Conservation (phyloP, 495 filamentous ascomycete genomes). For the Penicillium soppii region DNA sequence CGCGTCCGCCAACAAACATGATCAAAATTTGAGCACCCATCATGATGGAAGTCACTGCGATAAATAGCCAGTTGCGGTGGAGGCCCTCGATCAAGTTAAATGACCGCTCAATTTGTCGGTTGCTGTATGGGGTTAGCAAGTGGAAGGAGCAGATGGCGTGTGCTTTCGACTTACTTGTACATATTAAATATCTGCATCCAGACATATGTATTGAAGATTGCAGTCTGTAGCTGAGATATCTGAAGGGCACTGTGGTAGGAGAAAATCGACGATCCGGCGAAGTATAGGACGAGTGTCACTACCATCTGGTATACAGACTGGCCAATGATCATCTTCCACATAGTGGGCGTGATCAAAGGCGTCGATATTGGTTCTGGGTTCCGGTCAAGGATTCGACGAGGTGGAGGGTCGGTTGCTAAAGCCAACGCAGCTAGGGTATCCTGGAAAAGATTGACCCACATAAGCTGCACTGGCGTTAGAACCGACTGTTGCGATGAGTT, state of each 20-base stretch:
- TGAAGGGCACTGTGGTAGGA: conserved; percentile 6
- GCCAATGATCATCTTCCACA: conserved; percentile 82
- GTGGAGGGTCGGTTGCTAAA: conserved; percentile 70
- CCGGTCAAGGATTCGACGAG: conserved; percentile 58
- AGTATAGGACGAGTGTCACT: conserved; percentile 66
- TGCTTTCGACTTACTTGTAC: conserved; percentile 24
- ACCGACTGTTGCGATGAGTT: conserved; percentile 57
- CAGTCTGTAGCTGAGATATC: conserved; percentile 46
- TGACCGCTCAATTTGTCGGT: conserved; percentile 71
- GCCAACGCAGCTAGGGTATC: conserved; percentile 77
- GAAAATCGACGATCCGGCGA: conserved; percentile 58
- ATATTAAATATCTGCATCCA: conserved; percentile 85
- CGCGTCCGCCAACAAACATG: conserved; percentile 61
- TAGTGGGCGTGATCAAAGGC: conserved; percentile 63
- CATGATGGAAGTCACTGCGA: conserved; percentile 68
- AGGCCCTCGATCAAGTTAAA: conserved; percentile 81
- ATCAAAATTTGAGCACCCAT: conserved; percentile 68
- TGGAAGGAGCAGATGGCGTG: background rate
- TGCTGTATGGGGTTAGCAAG: conserved; percentile 36
- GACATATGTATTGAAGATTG: conserved; percentile 76
- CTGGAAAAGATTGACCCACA: conserved; percentile 83
- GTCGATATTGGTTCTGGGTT: conserved; percentile 65
- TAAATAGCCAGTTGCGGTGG: conserved; percentile 68
- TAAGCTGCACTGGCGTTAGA: conserved; percentile 70
- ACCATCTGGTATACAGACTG: conserved; percentile 70